A percentile compares a stretch with the other conserved stretches of the same genome.
phyloP scores from a whole-genome alignment of 768 basidiomycete species.

The Phaeolepiota aurea region DNA sequence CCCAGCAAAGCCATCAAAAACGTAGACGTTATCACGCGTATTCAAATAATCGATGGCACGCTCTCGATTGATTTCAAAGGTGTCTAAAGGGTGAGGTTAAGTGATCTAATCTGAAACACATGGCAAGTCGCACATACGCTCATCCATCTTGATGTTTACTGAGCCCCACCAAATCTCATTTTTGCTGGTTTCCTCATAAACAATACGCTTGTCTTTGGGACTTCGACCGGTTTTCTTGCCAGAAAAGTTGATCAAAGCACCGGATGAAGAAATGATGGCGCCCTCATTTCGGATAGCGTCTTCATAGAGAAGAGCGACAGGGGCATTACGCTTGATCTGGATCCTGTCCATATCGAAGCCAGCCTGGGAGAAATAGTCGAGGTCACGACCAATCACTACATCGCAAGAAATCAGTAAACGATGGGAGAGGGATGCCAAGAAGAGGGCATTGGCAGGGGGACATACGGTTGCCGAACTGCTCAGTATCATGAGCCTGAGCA shows the following conservation, averaged over 20 bases:
- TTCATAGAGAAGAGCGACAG: conserved; percentile 88
- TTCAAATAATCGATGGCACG: conserved; percentile 99
- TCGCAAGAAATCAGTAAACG: conserved; percentile 7
- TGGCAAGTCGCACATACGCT: conserved; percentile 47
- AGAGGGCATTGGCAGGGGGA: no score
- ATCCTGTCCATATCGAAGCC: conserved; percentile 99
- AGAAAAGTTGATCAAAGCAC: conserved; percentile 98
- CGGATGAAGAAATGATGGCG: conserved; percentile 92
- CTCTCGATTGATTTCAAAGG: conserved; percentile 98
- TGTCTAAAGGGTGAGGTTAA: conserved; percentile 45
- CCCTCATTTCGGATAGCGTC: conserved; percentile 98
- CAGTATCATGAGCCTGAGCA: conserved; percentile 65
- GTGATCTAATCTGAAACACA: conserved; percentile 1
- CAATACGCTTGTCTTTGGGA: conserved; percentile 99
- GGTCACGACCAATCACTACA: conserved; percentile 83
- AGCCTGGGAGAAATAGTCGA: conserved; percentile 97
- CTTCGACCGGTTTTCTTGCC: conserved; percentile 98
- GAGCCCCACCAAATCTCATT: conserved; percentile 99
- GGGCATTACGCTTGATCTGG: conserved; percentile 90
- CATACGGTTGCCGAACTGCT: conserved; percentile 52
- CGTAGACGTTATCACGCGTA: conserved; percentile 96
- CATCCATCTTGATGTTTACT: conserved; percentile 99
- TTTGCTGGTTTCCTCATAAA: conserved; percentile 93
- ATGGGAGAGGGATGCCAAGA: conserved; percentile 4
- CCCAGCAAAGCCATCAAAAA: conserved; percentile 93